Evolutionary conservation across 768 basidiomycete species (phyloP).

Genomic region (Pleurotus platypus): DNA sequence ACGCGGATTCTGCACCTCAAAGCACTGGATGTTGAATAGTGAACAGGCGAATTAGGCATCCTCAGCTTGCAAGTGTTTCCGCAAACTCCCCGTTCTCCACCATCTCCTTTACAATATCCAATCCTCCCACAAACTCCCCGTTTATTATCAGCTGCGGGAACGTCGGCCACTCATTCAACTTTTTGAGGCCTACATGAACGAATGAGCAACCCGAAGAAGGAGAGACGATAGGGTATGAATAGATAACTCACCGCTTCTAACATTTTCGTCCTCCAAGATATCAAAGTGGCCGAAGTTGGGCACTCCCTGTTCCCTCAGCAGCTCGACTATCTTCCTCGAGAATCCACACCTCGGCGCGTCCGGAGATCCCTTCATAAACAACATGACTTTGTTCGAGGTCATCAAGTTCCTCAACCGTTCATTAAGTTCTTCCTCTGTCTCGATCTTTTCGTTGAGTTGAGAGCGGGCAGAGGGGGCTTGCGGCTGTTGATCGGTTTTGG

Average conservation of each 20-base stretch:
- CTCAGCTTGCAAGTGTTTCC: constrained; percentile 29
- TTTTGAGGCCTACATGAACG: constrained; percentile 52
- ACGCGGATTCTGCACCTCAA: background rate
- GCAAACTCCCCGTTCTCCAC: constrained; percentile 73
- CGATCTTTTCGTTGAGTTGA: constrained; percentile 24
- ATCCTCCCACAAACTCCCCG: constrained; percentile 92
- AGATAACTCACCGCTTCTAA: constrained; percentile 63
- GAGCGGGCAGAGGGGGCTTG: constrained; percentile 23
- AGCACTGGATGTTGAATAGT: no score
- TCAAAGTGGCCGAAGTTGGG: constrained; percentile 73
- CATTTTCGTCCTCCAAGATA: constrained; percentile 77
- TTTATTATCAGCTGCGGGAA: constrained; percentile 84
- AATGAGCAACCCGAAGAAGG: constrained; percentile 1
- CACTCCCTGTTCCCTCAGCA: constrained; percentile 63
- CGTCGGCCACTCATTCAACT: constrained; percentile 87
- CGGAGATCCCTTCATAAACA: constrained; percentile 91
- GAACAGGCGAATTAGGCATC: background rate
- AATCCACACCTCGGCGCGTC: constrained; percentile 82
- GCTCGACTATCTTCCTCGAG: constrained; percentile 66
- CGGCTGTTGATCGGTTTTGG: constrained; percentile 44
- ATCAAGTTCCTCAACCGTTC: constrained; percentile 67
- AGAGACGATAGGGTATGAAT: background rate
- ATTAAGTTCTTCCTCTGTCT: constrained; percentile 66
- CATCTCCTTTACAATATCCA: constrained; percentile 93
- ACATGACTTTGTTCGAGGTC: constrained; percentile 71